Conservation (phyloP, 2,329 filamentous ascomycete species). For the Pyrenochaeta sp. region DNA sequence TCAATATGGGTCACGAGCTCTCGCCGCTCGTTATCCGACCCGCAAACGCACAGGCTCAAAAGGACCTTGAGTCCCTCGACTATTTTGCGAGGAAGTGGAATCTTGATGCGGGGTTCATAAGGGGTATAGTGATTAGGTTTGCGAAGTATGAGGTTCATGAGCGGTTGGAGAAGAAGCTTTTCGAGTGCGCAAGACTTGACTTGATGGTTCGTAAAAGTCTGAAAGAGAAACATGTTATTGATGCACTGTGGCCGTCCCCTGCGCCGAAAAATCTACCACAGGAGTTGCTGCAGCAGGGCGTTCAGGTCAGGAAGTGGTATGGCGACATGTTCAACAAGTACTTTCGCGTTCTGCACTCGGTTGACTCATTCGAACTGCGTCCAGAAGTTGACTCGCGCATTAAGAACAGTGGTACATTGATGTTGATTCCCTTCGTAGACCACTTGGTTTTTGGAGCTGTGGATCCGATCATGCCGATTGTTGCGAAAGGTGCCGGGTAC, state of each 20-base stretch:
- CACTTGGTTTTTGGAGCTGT: conserved; percentile 45
- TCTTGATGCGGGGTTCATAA: conserved; percentile 42
- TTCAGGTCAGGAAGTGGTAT: conserved; percentile 46
- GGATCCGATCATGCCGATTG: conserved; percentile 46
- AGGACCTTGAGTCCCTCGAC: conserved; percentile 46
- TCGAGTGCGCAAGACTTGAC: conserved; percentile 43
- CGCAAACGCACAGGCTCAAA: conserved; percentile 49
- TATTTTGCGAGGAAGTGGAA: conserved; percentile 42
- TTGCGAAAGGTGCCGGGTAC: conserved; percentile 42
- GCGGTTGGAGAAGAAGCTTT: conserved; percentile 48
- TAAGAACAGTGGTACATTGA: conserved; percentile 42
- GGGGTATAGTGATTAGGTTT: conserved; percentile 44
- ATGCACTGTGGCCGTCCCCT: conserved; percentile 46
- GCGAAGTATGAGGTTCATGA: conserved; percentile 48
- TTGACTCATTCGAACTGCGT: conserved; percentile 42
- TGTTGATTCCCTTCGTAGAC: conserved; percentile 45
- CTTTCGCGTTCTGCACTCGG: conserved; percentile 38
- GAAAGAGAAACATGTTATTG: conserved; percentile 50
- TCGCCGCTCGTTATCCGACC: conserved; percentile 37
- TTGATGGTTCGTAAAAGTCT: conserved; percentile 49
- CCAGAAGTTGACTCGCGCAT: conserved; percentile 44
- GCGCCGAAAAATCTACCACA: conserved; percentile 36
- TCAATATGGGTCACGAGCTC: conserved; percentile 46
- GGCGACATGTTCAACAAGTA: conserved; percentile 51
- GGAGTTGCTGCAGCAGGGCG: conserved; percentile 43